Base-by-base conservation (phyloP, 2,329 filamentous ascomycete genomes). In the Rhinocladiella similis region DNA sequence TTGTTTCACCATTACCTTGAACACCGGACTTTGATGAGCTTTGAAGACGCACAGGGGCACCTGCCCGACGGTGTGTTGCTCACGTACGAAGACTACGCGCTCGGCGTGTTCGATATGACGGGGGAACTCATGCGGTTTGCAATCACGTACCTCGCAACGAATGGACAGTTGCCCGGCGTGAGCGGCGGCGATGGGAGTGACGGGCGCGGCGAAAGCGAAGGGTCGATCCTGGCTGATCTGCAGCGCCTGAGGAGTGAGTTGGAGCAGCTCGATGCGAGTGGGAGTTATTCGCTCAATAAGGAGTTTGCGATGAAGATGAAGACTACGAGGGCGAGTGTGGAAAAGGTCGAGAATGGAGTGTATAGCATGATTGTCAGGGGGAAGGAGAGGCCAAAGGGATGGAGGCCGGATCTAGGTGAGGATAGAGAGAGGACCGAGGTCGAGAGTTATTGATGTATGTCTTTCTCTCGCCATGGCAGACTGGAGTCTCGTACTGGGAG, bases 101-200 rank as follows among this genome's bases (percentile, higher is more conserved):
- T 94, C 61, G 94, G 93, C 7, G 75, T 99, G 2, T 97, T 96
- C 68, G 94, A 99, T 72, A 83, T 97, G 65, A 92, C 92, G 1
- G 94, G 94, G 38, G 94, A 99, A 76, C 80, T 97, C 78, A 99
- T 99, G 94, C 84, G 92, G 27, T 97, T 97, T 73, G 91, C 91
- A 0, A 94, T 96, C 49, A 92, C 92, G 5, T 85, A 86, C 22
- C 89, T 96, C 70, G 91, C 91, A 1, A 88, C 91, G 4, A 50
- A 66, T 33, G 27, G 56, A 48, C 53, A 56, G 22, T 29, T 63
- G 13, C 73, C 61, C 5, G 58, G 58, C 4, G 38, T 41, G 5
- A 18, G 38, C 18, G 38, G 38, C 12, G 38, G 38, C 14, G 38
- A 10, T 13, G 38, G 12, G 6, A 13, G n/a, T 18, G 38, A 33